These are phyloP conservation scores for Termitomyces sp. DNA, from an alignment of 768 basidiomycete species.

Conservation along the genomic window DNA sequence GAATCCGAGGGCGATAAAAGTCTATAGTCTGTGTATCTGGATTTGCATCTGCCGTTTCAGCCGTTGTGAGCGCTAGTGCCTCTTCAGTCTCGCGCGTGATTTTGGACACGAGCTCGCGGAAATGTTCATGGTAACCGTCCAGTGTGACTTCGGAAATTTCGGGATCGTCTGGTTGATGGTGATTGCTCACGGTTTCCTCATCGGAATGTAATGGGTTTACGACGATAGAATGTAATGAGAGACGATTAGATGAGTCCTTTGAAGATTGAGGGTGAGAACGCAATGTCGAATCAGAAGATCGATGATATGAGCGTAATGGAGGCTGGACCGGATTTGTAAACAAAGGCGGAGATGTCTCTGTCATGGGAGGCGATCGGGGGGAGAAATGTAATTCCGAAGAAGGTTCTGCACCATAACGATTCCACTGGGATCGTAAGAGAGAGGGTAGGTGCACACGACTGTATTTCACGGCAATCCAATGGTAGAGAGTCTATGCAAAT, in stretches of 20 bases:
- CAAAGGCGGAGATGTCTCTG: constrained; percentile 10
- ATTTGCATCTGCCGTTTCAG: constrained; percentile 24
- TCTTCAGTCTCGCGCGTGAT: constrained; percentile 53
- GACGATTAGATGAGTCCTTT: constrained; percentile 14
- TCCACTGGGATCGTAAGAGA: constrained; percentile 15
- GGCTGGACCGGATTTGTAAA: constrained; percentile 5
- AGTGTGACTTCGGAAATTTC: constrained; percentile 33
- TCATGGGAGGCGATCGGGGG: constrained; percentile 18
- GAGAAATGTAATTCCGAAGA: constrained; percentile 18
- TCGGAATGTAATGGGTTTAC: constrained; percentile 14
- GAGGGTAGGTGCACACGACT: constrained; percentile 22
- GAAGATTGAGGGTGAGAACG: constrained; percentile 13
- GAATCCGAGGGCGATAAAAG: constrained; percentile 7
- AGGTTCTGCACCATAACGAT: constrained; percentile 8
- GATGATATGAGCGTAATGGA: constrained; percentile 12
- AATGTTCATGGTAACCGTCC: constrained; percentile 45
- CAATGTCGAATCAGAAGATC: constrained; percentile 22
- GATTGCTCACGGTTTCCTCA: constrained; percentile 7
- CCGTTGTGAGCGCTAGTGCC: constrained; percentile 34
- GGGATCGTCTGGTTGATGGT: constrained; percentile 6
- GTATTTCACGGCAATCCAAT: constrained; percentile 25
- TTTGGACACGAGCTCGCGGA: constrained; percentile 47
- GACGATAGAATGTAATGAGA: constrained; percentile 13
- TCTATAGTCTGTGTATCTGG: constrained; percentile 13
- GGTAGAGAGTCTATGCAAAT: constrained; percentile 25